Evolutionary conservation across 345 rosid species (phyloP), one percentile per base, ranked within the genome.

Genomic region (Gossypium ekmanianum): DNA sequence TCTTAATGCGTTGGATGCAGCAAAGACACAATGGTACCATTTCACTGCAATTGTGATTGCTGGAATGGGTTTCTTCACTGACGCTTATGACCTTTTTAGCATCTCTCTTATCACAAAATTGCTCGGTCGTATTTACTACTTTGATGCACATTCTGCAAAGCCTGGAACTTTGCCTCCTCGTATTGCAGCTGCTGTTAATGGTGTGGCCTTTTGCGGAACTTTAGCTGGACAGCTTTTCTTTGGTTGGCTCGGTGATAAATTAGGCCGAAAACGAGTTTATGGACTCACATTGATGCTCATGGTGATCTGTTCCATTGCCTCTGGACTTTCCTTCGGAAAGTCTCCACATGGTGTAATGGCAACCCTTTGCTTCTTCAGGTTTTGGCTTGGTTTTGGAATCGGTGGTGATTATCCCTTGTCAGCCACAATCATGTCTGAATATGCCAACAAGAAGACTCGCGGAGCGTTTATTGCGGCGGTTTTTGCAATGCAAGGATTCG

Each of bases 361-460:
- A 43, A 84, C 91, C 3, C 86, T 87, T 24, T 87, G 91, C 61
- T 87, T 87, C 83, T 85, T 85, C 83, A 67, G 90, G 71, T 87
- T 87, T 79, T 87, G 91, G 91, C 89, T 87, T n/a, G 91, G 89
- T 18, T 82, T 87, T 47, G 91, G 91, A 59, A 84, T 87, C 34
- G 91, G 90, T 6, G 90, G 90, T n/a, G 90, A 85, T 68, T 87
- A 87, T 48, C 88, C 91, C 9, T 84, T 87, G 17, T 87, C 22
- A 20, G 22, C 22, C 22, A 20, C 22, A 20, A 20, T 20, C 22
- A 20, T 20, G 22, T 20, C 22, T 20, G 22, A 20, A 20, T 20
- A 20, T 20, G 22, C 22, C 22, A 20, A 20, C 22, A 20, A 20
- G 22, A 20, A 20, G 22, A 20, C 22, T 20, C 22, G 22, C 22